phyloP scores from a whole-genome alignment of 192 early-diverging fungal species.

The Haplosporangium gracile region DNA sequence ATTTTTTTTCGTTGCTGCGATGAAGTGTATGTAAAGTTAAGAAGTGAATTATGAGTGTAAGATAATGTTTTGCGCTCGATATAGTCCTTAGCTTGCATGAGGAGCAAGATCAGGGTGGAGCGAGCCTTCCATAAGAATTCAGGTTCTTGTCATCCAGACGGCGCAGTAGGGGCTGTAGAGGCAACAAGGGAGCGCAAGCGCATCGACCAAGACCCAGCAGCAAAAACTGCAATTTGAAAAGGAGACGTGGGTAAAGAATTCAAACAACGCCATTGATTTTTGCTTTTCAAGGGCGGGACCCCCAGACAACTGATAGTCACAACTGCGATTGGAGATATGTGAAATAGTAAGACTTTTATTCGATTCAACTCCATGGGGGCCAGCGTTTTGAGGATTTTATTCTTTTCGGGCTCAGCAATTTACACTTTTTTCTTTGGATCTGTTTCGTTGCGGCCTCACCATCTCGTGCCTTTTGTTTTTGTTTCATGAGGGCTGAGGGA shows the following conservation, averaged over 20 bases:
- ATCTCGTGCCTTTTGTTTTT: no score
- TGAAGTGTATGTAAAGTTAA: not conserved
- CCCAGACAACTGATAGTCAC: not conserved
- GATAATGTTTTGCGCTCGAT: constrained; percentile 29
- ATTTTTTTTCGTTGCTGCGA: not conserved
- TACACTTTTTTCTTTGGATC: no score
- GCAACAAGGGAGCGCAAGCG: constrained; percentile 50
- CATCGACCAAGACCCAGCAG: constrained; percentile 47
- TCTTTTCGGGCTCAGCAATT: no score
- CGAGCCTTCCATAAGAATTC: constrained; percentile 20
- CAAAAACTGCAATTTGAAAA: constrained; percentile 57
- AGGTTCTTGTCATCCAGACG: constrained; percentile 54
- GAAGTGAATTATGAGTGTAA: not conserved
- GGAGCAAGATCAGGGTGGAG: constrained; percentile 47
- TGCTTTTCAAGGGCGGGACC: not conserved
- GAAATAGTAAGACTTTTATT: no score
- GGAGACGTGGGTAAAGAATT: constrained; percentile 36
- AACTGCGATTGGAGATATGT: no score
- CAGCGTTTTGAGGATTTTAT: no score
- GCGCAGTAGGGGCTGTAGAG: constrained; percentile 37
- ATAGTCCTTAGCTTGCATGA: constrained; percentile 43
- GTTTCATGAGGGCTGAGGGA: no score
- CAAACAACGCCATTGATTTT: not conserved
- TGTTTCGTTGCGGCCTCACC: no score
- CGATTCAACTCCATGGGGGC: no score